Base-by-base conservation (phyloP, 2,329 filamentous ascomycete species). In the Aspergillus calidoustus region DNA sequence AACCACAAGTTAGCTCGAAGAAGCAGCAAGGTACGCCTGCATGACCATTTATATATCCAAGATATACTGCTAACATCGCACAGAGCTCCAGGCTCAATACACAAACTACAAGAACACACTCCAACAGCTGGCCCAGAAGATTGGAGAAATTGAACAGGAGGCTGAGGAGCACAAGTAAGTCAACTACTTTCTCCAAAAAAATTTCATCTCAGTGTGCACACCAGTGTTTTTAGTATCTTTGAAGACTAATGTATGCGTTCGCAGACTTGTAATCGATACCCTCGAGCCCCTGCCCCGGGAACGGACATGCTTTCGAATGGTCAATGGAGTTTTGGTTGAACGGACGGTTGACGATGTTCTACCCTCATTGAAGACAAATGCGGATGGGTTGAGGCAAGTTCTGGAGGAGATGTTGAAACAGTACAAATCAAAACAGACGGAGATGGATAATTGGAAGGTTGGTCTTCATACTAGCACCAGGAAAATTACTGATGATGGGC, bases 371-470 rank as follows among this genome's bases (percentile, higher is more conserved):
- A 90, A 92, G 81, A 98, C 93, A 22, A 98, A 99, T 76, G 91
- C 92, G 28, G 94, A 98, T 66, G 94, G 95, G 1, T 77, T 99
- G 74, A 95, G 91, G 80, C 96, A 97, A 80, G 93, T 98, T 31
- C 83, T 98, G 59, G 93, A 97, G 66, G 94, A 97, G 76, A 81
- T 99, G 66, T 86, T 98, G 68, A 97, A 97, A 85, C 92, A 97
- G 80, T 98, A 98, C 84, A 96, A 96, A 83, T 81, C 84, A 34
- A 96, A 97, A 80, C 93, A 99, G 78, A 88, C 92, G 47, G 95
- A 99, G 75, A 87, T 99, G 83, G 94, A 99, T 76, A 93, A 90
- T 78, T 99, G 95, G 95, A 99, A 99, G 92, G 94, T 96, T 80
- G 61, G 87, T 74, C 48, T 47, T 43, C 7, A 11, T 25, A n/a